Percentiles rank a stretch among this genome's conserved stretches.
Conservation (phyloP, 768 basidiomycete genomes). For the Cystobasidiopsis lactophilus region DNA sequence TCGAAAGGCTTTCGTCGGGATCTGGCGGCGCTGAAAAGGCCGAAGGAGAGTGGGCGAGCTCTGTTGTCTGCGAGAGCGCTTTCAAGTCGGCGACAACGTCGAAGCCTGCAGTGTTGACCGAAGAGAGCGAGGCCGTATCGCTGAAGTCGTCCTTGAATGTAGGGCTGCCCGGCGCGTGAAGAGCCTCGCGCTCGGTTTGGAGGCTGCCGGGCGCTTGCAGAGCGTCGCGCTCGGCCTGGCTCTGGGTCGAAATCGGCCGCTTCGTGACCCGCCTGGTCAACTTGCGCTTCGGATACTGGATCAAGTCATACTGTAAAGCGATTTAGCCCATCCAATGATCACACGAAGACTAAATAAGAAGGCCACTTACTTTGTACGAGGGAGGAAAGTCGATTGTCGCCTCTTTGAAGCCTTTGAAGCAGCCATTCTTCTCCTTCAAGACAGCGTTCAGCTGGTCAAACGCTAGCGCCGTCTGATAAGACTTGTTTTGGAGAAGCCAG, state of each 20-base stretch:
- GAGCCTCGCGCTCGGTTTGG: no score
- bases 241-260: no score
- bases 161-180: no score
- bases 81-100: neutral
- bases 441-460: conserved; percentile 68
- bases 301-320: no score
- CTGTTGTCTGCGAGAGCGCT: neutral
- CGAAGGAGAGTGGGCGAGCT: neutral
- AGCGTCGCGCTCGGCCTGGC: no score
- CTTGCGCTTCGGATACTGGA: no score
- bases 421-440: conserved; percentile 40
- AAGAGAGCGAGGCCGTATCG: neutral
- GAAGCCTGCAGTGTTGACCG: neutral
- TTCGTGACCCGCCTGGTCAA: no score
- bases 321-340: no score
- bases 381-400: conserved; percentile 65
- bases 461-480: conserved; percentile 61
- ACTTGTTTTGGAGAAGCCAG: conserved; percentile 68
- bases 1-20: neutral
- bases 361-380: conserved; percentile 56
- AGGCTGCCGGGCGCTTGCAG: no score
- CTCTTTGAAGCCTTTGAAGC: conserved; percentile 60
- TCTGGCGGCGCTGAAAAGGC: neutral
- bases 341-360: no score
- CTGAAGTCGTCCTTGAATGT: neutral